A percentile compares a stretch with the other conserved stretches of the same genome.
These are phyloP conservation scores for Tuber aestivum DNA, from an alignment of 495 filamentous ascomycete species.

Conservation along the genomic window DNA sequence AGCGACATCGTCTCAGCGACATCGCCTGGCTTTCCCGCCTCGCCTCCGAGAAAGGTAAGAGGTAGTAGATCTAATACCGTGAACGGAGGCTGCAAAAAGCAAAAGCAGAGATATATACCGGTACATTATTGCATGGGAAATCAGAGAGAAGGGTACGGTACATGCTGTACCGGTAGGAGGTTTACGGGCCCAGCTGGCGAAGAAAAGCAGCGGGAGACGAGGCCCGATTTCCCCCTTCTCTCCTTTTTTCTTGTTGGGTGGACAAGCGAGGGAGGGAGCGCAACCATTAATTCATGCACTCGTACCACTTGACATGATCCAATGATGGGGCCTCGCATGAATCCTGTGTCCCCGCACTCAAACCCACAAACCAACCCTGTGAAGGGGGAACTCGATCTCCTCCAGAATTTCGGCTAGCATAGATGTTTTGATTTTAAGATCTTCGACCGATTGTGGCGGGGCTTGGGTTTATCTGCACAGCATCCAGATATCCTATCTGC, in stretches of 20 bases:
- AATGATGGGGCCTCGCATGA: neutral
- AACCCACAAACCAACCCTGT: neutral
- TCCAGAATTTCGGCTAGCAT: neutral
- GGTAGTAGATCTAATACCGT: neutral
- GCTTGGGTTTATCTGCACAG: neutral
- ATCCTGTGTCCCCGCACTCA: neutral
- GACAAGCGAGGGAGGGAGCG: neutral
- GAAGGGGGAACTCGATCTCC: neutral
- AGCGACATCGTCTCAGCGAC: neutral
- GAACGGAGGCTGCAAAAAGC: neutral
- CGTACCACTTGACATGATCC: neutral
- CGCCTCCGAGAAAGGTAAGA: neutral
- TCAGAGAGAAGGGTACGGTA: neutral
- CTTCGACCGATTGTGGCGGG: neutral
- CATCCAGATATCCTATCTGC: neutral
- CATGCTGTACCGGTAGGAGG: neutral
- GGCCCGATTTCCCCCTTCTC: neutral
- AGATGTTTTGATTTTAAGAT: neutral
- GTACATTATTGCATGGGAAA: neutral
- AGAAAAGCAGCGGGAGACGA: neutral
- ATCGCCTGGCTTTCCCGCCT: neutral
- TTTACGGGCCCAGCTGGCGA: neutral
- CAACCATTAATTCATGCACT: neutral
- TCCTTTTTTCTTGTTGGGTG: neutral
- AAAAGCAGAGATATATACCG: neutral